A percentile compares a stretch with the other conserved stretches of the same genome.
phyloP scores from a whole-genome alignment of 2,329 filamentous ascomycete species.

The Xylariaceae sp. region DNA sequence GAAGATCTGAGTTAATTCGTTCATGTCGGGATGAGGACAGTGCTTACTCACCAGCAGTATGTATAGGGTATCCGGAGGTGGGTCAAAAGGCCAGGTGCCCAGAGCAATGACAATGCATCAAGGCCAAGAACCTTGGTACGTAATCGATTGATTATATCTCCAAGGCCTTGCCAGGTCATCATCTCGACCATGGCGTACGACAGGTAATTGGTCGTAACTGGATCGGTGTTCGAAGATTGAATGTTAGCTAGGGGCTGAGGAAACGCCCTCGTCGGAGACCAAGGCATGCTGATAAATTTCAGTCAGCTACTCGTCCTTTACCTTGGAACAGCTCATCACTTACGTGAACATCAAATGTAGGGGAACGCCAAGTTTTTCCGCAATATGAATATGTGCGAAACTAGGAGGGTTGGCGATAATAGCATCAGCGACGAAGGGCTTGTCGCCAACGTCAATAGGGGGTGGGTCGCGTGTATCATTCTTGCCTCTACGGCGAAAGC shows the following conservation, averaged over 20 bases:
- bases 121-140: slow-evolving; percentile 65
- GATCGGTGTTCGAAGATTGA: slow-evolving; percentile 63
- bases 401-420: slow-evolving; percentile 58
- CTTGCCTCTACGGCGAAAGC: slow-evolving; percentile 32
- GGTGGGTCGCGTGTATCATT: slow-evolving; percentile 13
- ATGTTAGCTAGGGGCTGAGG: slow-evolving; percentile 85
- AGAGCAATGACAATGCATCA: slow-evolving; percentile 73
- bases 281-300: slow-evolving; percentile 61
- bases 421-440: slow-evolving; percentile 32
- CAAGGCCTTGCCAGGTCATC: slow-evolving; percentile 89
- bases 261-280: slow-evolving; percentile 80
- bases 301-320: slow-evolving; percentile 4
- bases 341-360: slow-evolving; percentile 72
- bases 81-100: slow-evolving; percentile 75
- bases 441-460: slow-evolving; percentile 15
- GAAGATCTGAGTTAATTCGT: slow-evolving; percentile 1
- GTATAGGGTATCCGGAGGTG: slow-evolving; percentile 78
- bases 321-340: slow-evolving; percentile 14
- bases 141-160: slow-evolving; percentile 88
- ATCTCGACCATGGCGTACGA: slow-evolving; percentile 84
- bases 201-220: slow-evolving; percentile 65
- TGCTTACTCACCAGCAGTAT: slow-evolving; percentile 69
- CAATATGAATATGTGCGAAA: slow-evolving; percentile 63
- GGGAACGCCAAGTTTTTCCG: slow-evolving; percentile 61
- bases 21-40: not conserved